Evolutionary conservation across 768 basidiomycete species (phyloP).

Genomic region (button mushroom (Agaricus bisporus)): DNA sequence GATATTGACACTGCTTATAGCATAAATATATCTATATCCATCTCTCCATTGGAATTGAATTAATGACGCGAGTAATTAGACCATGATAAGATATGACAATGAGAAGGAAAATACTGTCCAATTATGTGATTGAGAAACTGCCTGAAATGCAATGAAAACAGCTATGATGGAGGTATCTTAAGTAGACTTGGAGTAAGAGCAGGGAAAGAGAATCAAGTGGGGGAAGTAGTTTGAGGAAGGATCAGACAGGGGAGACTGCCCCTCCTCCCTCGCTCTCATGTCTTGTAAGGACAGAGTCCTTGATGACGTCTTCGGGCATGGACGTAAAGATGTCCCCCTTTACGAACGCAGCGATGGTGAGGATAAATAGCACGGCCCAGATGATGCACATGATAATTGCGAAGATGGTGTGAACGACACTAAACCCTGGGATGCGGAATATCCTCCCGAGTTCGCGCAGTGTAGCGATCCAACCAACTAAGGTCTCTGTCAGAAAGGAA

Average conservation of each 20-base stretch:
- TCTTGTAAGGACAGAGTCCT: slow-evolving; percentile 21
- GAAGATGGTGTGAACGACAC: slow-evolving; percentile 33
- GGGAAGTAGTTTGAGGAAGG: not conserved
- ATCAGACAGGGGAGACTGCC: not conserved
- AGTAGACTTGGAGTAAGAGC: not conserved
- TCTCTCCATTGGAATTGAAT: too few relatives aligned
- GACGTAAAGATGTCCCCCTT: slow-evolving; percentile 39
- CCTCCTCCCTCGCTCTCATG: not conserved
- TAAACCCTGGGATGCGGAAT: slow-evolving; percentile 33
- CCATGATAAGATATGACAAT: too few relatives aligned
- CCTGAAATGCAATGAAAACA: too few relatives aligned
- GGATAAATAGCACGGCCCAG: slow-evolving; percentile 34
- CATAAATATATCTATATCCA: not conserved
- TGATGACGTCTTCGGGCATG: slow-evolving; percentile 34
- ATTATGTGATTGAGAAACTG: too few relatives aligned
- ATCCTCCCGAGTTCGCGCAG: slow-evolving; percentile 35
- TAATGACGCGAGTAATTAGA: too few relatives aligned
- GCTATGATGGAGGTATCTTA: too few relatives aligned
- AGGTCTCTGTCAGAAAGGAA: not conserved
- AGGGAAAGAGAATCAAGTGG: not conserved
- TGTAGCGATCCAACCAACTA: slow-evolving; percentile 40
- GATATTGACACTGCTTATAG: too few relatives aligned
- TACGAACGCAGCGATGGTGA: slow-evolving; percentile 35
- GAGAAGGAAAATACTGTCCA: too few relatives aligned
- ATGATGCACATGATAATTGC: slow-evolving; percentile 30